These are phyloP conservation scores for Litchi chinensis DNA, from an alignment of 345 rosid species.

Conservation along the genomic window DNA sequence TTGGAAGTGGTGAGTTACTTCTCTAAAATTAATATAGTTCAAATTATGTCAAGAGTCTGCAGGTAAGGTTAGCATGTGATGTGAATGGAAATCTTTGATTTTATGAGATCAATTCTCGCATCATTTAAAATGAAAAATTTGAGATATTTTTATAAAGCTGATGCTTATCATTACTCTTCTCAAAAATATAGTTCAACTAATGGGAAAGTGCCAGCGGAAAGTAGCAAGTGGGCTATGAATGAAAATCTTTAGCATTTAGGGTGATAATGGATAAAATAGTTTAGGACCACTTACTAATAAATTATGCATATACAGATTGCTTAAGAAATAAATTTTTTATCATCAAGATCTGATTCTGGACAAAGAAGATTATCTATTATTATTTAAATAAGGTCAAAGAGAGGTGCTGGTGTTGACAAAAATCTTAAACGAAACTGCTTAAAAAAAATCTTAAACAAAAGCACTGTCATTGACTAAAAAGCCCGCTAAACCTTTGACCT, in stretches of 20 bases:
- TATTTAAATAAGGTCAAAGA: neutral
- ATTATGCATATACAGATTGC: neutral
- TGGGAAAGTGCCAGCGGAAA: neutral
- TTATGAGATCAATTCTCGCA: too few species aligned
- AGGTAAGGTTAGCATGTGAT: too few species aligned
- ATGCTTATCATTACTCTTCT: too few species aligned
- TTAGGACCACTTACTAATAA: conserved; percentile 14
- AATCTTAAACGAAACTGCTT: neutral
- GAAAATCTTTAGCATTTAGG: neutral
- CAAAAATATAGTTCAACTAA: neutral
- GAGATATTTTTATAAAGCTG: too few species aligned
- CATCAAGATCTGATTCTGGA: conserved; percentile 3
- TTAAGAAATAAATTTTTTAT: neutral
- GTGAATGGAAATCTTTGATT: too few species aligned
- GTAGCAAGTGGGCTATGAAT: neutral
- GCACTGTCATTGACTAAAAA: neutral
- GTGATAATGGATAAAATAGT: neutral
- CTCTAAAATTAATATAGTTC: too few species aligned
- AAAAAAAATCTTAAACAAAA: neutral
- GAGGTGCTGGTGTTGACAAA: neutral
- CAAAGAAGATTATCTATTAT: conserved; percentile 7
- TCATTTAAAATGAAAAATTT: too few species aligned
- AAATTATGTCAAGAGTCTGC: too few species aligned
- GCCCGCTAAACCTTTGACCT: neutral
- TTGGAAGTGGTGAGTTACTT: too few species aligned